Percentiles rank a stretch among this genome's conserved stretches.
Evolutionary conservation across 495 filamentous ascomycete genomes (phyloP).

Genomic region (Alectoria sarmentosa): DNA sequence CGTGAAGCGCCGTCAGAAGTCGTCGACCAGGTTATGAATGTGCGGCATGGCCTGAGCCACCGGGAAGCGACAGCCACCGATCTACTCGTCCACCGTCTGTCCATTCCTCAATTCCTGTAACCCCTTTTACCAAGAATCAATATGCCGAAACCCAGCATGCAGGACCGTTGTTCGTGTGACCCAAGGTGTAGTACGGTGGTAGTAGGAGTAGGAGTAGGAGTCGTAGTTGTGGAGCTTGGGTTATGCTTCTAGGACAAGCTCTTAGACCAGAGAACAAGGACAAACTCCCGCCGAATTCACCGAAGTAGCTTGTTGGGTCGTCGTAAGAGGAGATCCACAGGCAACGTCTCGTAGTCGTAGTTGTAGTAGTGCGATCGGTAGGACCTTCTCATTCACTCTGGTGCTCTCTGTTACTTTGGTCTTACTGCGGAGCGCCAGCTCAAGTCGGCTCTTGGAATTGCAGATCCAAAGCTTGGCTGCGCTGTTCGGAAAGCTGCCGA

Average conservation of each 20-base stretch:
- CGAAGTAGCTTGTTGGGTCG: background rate
- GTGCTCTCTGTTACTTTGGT: background rate
- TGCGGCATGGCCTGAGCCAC: slow-evolving; percentile 2
- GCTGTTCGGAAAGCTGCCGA: slow-evolving; percentile 4
- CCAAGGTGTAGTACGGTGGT: too few relatives aligned
- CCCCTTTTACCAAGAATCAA: background rate
- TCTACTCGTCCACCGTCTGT: background rate
- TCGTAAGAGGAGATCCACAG: background rate
- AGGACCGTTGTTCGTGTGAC: background rate
- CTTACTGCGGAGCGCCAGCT: background rate
- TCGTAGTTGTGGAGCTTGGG: background rate
- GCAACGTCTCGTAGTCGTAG: background rate
- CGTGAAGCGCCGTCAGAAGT: slow-evolving; percentile 1
- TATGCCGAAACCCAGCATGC: background rate
- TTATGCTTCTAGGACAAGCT: background rate
- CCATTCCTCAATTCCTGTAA: background rate
- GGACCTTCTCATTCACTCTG: slow-evolving; percentile 1
- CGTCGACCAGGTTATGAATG: slow-evolving; percentile 3
- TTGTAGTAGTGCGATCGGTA: slow-evolving; percentile 5
- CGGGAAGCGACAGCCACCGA: slow-evolving; percentile 4
- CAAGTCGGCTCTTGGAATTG: background rate
- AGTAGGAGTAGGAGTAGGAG: too few relatives aligned
- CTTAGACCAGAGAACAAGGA: too few relatives aligned
- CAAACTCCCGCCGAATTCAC: too few relatives aligned
- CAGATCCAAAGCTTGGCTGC: background rate